Evolutionary conservation across 2,329 filamentous ascomycete genomes (phyloP), one percentile per base, ranked within the genome.

Genomic region (Thyridium curvatum): DNA sequence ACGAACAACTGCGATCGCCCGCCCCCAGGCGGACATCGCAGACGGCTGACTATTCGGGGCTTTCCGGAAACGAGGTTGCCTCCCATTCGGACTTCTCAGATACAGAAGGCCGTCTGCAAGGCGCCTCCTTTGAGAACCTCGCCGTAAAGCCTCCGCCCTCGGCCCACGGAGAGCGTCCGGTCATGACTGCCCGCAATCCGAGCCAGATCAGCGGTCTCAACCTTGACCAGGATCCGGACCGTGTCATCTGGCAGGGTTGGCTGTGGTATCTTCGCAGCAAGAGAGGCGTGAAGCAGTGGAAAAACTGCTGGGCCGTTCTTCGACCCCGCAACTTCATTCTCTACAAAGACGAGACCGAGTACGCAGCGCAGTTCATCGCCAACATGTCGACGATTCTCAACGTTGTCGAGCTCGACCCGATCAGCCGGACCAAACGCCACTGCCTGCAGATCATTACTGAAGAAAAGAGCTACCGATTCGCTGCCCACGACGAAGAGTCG

Each of bases 401-500:
- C 50, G 90, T 87, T 2, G 90, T 96, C 16, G 93, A 97, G 54
- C 87, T 95, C 39, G 88, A 97, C 50, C 84, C 90, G 0, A 68
- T 94, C 46, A 91, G 85, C 52, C 84, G 77, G 54, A 93, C 81
- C 50, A 96, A 95, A 66, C 75, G 73, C 34, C 81, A 86, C 56
- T 97, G 93, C 60, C 72, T 97, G 58, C 91, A 97, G 61, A 76
- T 97, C 52, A 95, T 98, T 53, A 86, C 85, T 29, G 91, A 96
- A 52, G 91, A 97, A 56, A 93, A 88, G 64, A 85, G 77, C 40
- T 86, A 83, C 51, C 77, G 82, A 21, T 84, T 93, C 47, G 86
- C 83, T 54, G 79, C 89, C 0, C 70, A 77, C 15, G 81, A 87
- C 52, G 93, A 98, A 59, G 88, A 96, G 52, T 72, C 75, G 2